Evolutionary conservation across 805 yeast species (phyloP).

Genomic region (Candida broadrunensis): DNA sequence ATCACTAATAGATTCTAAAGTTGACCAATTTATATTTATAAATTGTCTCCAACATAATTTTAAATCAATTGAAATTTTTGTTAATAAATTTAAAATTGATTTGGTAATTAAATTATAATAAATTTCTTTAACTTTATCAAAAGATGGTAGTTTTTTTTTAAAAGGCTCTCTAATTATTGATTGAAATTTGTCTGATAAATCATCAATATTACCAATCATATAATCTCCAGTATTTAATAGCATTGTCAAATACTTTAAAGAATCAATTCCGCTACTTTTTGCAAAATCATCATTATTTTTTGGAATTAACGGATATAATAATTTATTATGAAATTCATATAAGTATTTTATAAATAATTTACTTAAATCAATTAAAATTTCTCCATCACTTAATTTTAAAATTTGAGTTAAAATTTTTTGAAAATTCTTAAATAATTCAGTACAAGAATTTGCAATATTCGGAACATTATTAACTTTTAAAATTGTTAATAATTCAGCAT

Average conservation of each 20-base stretch:
- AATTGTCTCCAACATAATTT: conserved; percentile 82
- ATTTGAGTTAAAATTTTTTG: conserved; percentile 72
- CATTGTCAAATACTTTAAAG: conserved; percentile 63
- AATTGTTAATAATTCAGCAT: conserved; percentile 29
- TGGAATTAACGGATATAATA: conserved; percentile 29
- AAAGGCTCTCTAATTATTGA: conserved; percentile 35
- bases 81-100: conserved; percentile 53
- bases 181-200: conserved; percentile 61
- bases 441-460: conserved; percentile 79
- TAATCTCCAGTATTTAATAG: conserved; percentile 88
- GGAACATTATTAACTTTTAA: conserved; percentile 48
- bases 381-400: conserved; percentile 33
- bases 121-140: conserved; percentile 53
- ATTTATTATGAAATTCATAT: conserved; percentile 35
- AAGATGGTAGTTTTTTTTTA: conserved; percentile 39
- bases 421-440: conserved; percentile 79
- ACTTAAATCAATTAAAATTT: conserved; percentile 51
- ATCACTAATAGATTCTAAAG: conserved; percentile 61
- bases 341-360: conserved; percentile 66
- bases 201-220: conserved; percentile 72
- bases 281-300: conserved; percentile 38
- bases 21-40: conserved; percentile 69
- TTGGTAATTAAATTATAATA: conserved; percentile 58
- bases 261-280: conserved; percentile 50
- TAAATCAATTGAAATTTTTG: conserved; percentile 58